Evolutionary conservation across 1,139 yeast genomes (phyloP), one percentile per base, ranked within the genome.

Genomic region (Meyerozyma smithsonii): DNA sequence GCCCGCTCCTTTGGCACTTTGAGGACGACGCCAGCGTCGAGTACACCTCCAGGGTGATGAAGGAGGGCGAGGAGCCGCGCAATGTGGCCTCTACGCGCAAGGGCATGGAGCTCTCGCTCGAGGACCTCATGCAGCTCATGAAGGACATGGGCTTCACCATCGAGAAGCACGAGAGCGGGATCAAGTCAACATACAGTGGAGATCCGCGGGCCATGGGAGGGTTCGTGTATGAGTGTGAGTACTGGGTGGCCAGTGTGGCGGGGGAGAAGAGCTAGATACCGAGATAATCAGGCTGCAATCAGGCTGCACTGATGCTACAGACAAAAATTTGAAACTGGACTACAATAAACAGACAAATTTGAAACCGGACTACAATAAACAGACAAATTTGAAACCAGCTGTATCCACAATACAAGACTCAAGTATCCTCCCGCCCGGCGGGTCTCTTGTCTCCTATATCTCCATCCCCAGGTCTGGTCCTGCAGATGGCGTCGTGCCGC

Each of bases 1-100:
- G 96, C 0, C 96, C 96, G 0, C 62, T 88, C 20, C 60, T 84
- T 39, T 88, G 96, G 94, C 96, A 89, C 59, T 83, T 77, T 54
- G 96, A 86, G 51, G 78, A 77, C 40, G 77, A 74, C 37, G 61
- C 57, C 19, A 61, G 58, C 19, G 53, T 57, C 46, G 55, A 45
- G 23, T 49, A 46, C 40, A 39, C 42, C 3, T 51, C 48, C 36
- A 46, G 42, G 32, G 45, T 47, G 18, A 43, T 42, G 5, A 54
- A 52, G 12, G 65, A 64, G 20, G 70, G 66, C 2, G 50, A 52
- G 0, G 36, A 30, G 8, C 47, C 51, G 11, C 55, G 53, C 10
- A 46, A 48, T 2, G 55, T 61, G 1, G 58, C 64, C 2, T 51
- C 68, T 1, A 72, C 72, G 2, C 51, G 61, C 44, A 68, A 72